phyloP scores from a whole-genome alignment of 2,329 filamentous ascomycete species.

The Leptographium radiaticola region DNA sequence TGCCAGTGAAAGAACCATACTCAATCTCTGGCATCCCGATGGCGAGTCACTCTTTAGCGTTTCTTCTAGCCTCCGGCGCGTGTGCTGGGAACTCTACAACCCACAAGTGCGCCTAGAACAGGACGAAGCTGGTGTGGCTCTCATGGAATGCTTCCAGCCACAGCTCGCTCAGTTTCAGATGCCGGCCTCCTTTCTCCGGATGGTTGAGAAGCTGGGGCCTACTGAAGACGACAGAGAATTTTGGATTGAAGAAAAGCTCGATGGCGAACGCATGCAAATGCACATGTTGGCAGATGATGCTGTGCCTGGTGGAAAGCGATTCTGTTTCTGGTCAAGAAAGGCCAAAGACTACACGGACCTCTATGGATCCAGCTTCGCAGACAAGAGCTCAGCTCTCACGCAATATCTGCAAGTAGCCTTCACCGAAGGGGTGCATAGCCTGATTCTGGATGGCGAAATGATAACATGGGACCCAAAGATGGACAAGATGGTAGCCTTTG shows the following conservation, averaged over 20 bases:
- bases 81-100: slow-evolving; percentile 88
- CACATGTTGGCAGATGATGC: slow-evolving; percentile 68
- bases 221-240: slow-evolving; percentile 64
- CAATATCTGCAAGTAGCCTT: slow-evolving; percentile 71
- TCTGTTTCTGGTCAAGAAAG: slow-evolving; percentile 89
- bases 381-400: slow-evolving; percentile 66
- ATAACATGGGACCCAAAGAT: slow-evolving; percentile 88
- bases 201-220: slow-evolving; percentile 54
- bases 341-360: slow-evolving; percentile 94
- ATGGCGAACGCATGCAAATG: slow-evolving; percentile 93
- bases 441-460: slow-evolving; percentile 97
- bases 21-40: slow-evolving; percentile 72
- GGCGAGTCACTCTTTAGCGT: slow-evolving; percentile 73
- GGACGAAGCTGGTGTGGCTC: slow-evolving; percentile 57
- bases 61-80: slow-evolving; percentile 75
- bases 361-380: slow-evolving; percentile 66
- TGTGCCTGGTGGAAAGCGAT: slow-evolving; percentile 56
- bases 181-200: slow-evolving; percentile 61
- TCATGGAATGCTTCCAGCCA: slow-evolving; percentile 95
- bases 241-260: slow-evolving; percentile 97
- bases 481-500: slow-evolving; percentile 78
- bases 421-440: slow-evolving; percentile 59
- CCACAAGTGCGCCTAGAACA: slow-evolving; percentile 58
- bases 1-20: slow-evolving; percentile 78
- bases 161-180: slow-evolving; percentile 89